Percentiles rank a stretch among this genome's conserved stretches.
These are phyloP conservation scores for Saturnispora gosingensis DNA, from an alignment of 805 yeast genomes.

Conservation along the genomic window DNA sequence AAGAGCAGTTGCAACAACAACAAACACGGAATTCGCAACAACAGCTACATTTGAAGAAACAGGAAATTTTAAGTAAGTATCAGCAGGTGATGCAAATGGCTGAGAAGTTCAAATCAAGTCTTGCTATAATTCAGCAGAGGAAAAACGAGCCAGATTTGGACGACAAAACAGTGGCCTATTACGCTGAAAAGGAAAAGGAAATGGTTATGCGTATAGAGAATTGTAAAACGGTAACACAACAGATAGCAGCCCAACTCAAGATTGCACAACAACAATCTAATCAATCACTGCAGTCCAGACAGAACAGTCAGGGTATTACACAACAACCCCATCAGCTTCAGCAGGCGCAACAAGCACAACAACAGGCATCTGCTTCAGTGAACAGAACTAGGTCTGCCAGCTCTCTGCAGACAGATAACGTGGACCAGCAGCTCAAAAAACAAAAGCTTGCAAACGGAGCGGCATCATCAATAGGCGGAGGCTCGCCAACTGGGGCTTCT, in stretches of 20 bases:
- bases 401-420: constrained; percentile 7
- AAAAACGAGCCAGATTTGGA: constrained; percentile 36
- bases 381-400: constrained; percentile 12
- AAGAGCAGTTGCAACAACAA: constrained; percentile 3
- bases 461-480: neutral
- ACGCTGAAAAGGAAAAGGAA: constrained; percentile 42
- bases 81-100: constrained; percentile 39
- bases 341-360: constrained; percentile 15
- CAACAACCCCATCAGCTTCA: constrained; percentile 15
- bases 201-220: constrained; percentile 38
- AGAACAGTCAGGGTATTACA: constrained; percentile 2
- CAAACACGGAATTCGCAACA: constrained; percentile 17
- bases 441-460: neutral
- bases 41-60: constrained; percentile 20
- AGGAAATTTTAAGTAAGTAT: constrained; percentile 28
- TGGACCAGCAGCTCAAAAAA: constrained; percentile 5
- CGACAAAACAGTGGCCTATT: constrained; percentile 35
- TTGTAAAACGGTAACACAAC: constrained; percentile 32
- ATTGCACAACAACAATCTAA: constrained; percentile 18
- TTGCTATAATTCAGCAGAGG: constrained; percentile 41
- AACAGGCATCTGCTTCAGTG: constrained; percentile 6
- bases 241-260: constrained; percentile 38
- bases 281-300: constrained; percentile 7
- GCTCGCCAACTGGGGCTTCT: constrained; percentile 27
- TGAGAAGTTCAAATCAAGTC: constrained; percentile 39